A percentile compares a stretch with the other conserved stretches of the same genome.
phyloP scores from a whole-genome alignment of 495 filamentous ascomycete species.

The Penicillium riverlandense region DNA sequence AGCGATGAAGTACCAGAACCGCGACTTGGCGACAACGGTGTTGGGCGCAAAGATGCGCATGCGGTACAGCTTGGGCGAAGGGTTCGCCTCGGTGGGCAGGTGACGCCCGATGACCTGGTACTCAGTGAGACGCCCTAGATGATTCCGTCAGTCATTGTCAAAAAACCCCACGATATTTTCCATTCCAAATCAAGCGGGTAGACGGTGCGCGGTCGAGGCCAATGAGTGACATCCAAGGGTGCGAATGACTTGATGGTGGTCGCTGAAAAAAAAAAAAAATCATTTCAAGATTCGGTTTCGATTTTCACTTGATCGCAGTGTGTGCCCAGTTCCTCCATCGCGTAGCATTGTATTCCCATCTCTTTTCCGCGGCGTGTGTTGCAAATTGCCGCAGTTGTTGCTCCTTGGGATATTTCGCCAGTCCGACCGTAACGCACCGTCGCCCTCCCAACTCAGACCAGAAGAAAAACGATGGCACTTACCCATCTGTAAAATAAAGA shows the following conservation, averaged over 20 bases:
- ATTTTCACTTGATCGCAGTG: too few species aligned
- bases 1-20: constrained; percentile 99
- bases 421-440: constrained; percentile 22
- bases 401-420: constrained; percentile 9
- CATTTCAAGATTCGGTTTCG: constrained; percentile 12
- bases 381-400: constrained; percentile 6
- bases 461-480: constrained; percentile 31
- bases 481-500: constrained; percentile 45
- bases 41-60: constrained; percentile 99
- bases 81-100: constrained; percentile 90
- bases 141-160: constrained; percentile 26
- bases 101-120: constrained; percentile 99
- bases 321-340: not conserved
- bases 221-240: too few species aligned
- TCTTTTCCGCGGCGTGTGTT: not conserved
- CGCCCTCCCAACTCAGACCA: constrained; percentile 22
- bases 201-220: constrained; percentile 14
- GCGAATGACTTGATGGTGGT: not conserved
- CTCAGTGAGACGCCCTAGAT: constrained; percentile 91
- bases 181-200: constrained; percentile 6
- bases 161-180: not conserved
- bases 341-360: not conserved
- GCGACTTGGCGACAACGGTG: constrained; percentile 93
- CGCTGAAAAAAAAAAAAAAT: constrained; percentile 8
- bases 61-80: constrained; percentile 95